phyloP scores from a whole-genome alignment of 129 eudicot species.

The Smallanthus sonchifolius region DNA sequence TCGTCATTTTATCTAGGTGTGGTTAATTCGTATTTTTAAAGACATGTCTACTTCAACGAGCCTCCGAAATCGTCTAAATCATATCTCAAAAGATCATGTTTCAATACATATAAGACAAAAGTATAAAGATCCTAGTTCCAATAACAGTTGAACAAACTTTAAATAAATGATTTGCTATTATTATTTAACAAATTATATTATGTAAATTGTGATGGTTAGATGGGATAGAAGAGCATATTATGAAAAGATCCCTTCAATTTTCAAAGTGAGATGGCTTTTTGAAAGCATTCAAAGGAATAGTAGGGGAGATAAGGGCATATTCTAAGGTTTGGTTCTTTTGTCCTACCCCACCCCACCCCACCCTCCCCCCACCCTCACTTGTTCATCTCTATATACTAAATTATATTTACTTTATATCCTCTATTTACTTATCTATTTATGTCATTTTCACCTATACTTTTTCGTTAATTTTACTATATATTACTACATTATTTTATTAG shows the following conservation, averaged over 20 bases:
- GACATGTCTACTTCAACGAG: too few species aligned
- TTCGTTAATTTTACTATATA: background rate
- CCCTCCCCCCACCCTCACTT: slow-evolving; percentile 22
- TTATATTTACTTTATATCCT: background rate
- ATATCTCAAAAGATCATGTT: too few species aligned
- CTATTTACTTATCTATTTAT: background rate
- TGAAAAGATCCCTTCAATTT: slow-evolving; percentile 21
- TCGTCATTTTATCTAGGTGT: too few species aligned
- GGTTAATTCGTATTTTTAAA: too few species aligned
- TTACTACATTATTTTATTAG: background rate
- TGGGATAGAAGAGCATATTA: slow-evolving; percentile 29
- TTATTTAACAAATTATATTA: background rate
- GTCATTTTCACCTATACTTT: slow-evolving; percentile 14
- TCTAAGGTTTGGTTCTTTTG: slow-evolving; percentile 32
- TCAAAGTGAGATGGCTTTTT: slow-evolving; percentile 29
- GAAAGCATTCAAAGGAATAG: slow-evolving; percentile 27
- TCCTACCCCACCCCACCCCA: slow-evolving; percentile 12
- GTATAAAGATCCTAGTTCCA: too few species aligned
- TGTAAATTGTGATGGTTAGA: background rate
- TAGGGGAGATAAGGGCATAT: slow-evolving; percentile 29
- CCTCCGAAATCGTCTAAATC: too few species aligned
- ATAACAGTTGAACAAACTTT: too few species aligned
- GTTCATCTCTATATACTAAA: background rate
- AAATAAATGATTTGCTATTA: too few species aligned
- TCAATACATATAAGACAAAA: too few species aligned